Evolutionary conservation across 2,329 filamentous ascomycete genomes (phyloP), one percentile per base, ranked within the genome.

Genomic region (Phyllosticta ampelicida): DNA sequence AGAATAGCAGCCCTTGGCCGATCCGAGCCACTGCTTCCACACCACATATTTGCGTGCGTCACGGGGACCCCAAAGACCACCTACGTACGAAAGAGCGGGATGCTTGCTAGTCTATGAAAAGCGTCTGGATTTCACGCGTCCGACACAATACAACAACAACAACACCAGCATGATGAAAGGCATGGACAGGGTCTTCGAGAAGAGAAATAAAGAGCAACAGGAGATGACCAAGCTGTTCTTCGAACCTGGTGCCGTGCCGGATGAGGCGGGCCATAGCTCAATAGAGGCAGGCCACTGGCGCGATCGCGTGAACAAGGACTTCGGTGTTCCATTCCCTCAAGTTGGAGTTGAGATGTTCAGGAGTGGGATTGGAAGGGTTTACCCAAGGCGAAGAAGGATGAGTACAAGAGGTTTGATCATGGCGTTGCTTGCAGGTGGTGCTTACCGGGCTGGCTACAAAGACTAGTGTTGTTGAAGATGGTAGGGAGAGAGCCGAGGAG

Each of bases 321-420:
- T 65, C 11, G 57, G 57, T 1, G 50, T 63, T 2, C 56, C 57
- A 2, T 64, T 36, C 19, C 62, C 63, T 16, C 50, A 63, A 26
- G 28, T 65, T 28, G 57, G 56, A 6, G n/a, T 60, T 1, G 44
- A 61, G 26, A 36, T 63, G 20, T 57, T n/a, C 53, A 59, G 49
- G 21, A 60, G 18, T 64, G 62, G 63, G 48, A 57, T 16, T 58
- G 60, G 9, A 63, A 55, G 48, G 62, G 61, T 0, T 62, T 63
- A 10, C 6, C 18, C n/a, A 52, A 48, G 49, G 49, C 23, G 29
- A n/a, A 44, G 49, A 16, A 29, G 11, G 49, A 29, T 5, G 55
- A 44, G 5, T 48, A 57, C 26, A 2, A 11, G 28, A 19, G 19
- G 2, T n/a, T 21, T 10, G 19, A 48, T 2, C 1, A 2, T 5